Percentiles rank a stretch among this genome's conserved stretches.
phyloP scores from a whole-genome alignment of 192 early-diverging fungal genomes.

The Coemansia sp. region DNA sequence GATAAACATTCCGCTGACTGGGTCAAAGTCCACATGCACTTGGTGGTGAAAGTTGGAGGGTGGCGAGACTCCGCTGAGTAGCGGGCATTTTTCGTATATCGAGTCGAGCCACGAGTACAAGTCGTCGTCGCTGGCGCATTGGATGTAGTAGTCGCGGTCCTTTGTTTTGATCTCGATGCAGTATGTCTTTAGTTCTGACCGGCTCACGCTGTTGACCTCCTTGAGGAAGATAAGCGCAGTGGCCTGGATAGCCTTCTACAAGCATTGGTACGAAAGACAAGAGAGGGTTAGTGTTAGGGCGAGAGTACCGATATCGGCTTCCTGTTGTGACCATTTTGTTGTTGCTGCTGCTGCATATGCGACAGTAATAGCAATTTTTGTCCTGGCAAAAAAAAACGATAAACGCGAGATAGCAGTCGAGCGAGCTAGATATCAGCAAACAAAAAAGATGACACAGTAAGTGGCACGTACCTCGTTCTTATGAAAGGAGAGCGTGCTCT shows the following conservation, averaged over 20 bases:
- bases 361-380: conserved; percentile 3
- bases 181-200: conserved; percentile 89
- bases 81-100: conserved; percentile 76
- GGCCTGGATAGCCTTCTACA: conserved; percentile 67
- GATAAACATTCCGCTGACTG: conserved; percentile 60
- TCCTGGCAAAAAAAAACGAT: background rate
- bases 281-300: background rate
- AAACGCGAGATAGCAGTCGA: background rate
- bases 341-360: conserved; percentile 1
- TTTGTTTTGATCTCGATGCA: conserved; percentile 94
- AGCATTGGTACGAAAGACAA: background rate
- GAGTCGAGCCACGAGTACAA: conserved; percentile 99
- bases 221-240: conserved; percentile 89
- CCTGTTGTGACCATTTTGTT: background rate
- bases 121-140: conserved; percentile 95
- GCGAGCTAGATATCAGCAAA: background rate
- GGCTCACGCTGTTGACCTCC: conserved; percentile 84
- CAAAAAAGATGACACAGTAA: background rate
- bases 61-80: conserved; percentile 55
- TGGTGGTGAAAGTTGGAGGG: conserved; percentile 64
- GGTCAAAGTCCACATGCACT: conserved; percentile 64
- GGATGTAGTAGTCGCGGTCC: conserved; percentile 91
- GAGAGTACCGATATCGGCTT: background rate
- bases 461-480: conserved; percentile 80
- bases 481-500: conserved; percentile 91